phyloP scores from a whole-genome alignment of 192 early-diverging fungal species.

The Physocladia obscura region DNA sequence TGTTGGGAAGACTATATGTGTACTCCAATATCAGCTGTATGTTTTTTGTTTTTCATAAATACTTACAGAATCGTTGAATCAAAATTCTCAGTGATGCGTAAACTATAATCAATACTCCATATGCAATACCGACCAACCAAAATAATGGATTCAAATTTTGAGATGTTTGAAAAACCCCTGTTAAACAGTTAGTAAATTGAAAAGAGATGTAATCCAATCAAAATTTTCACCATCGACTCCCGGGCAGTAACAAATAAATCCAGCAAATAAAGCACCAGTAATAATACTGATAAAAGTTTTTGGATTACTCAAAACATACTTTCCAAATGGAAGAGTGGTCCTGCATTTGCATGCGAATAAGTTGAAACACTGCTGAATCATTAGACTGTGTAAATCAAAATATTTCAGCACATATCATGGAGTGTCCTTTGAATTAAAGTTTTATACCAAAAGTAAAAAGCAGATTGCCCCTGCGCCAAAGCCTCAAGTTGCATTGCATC shows the following conservation, averaged over 20 bases:
- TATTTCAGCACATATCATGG: background rate
- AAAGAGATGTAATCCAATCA: slow-evolving; percentile 5
- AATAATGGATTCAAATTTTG: slow-evolving; percentile 67
- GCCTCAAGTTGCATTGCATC: slow-evolving; percentile 57
- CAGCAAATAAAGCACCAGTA: slow-evolving; percentile 64
- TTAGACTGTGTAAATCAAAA: slow-evolving; percentile 40
- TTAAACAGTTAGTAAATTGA: slow-evolving; percentile 17
- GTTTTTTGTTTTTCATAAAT: background rate
- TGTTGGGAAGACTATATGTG: slow-evolving; percentile 55
- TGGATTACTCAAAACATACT: slow-evolving; percentile 54
- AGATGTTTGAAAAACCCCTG: slow-evolving; percentile 62
- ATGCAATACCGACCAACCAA: slow-evolving; percentile 85
- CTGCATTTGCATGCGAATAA: slow-evolving; percentile 87
- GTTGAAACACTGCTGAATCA: slow-evolving; percentile 93
- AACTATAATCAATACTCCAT: slow-evolving; percentile 73
- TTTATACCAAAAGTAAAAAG: slow-evolving; percentile 56
- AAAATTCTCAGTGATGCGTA: slow-evolving; percentile 71
- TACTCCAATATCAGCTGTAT: background rate
- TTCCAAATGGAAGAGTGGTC: slow-evolving; percentile 69
- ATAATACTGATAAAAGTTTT: slow-evolving; percentile 70
- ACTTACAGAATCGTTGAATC: slow-evolving; percentile 58
- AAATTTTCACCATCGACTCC: slow-evolving; percentile 57
- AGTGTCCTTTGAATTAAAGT: background rate
- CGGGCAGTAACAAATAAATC: slow-evolving; percentile 81
- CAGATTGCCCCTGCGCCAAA: slow-evolving; percentile 72